phyloP scores from a whole-genome alignment of 345 rosid genomes.

The Draba incana region DNA sequence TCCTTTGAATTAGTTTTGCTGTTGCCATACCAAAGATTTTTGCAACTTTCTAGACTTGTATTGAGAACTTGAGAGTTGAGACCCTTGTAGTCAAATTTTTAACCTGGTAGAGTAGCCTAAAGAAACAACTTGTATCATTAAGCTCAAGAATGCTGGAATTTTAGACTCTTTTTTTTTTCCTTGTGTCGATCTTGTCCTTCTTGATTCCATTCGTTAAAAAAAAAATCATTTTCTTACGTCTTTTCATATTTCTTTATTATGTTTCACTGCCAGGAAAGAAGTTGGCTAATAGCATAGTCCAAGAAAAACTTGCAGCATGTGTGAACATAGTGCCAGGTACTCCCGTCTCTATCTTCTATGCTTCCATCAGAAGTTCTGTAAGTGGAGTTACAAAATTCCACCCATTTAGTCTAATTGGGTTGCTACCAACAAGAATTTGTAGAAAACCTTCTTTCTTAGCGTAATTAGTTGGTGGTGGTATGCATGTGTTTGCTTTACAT shows the following conservation, averaged over 20 bases:
- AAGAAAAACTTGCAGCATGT: conserved; percentile 91
- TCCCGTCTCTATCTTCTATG: conserved; percentile 5
- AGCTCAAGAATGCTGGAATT: neutral
- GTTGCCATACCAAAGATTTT: neutral
- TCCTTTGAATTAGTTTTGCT: neutral
- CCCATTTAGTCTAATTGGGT: neutral
- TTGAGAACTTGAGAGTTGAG: neutral
- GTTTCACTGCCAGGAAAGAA: conserved; percentile 64
- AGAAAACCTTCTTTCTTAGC: neutral
- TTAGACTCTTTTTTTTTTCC: too few relatives aligned
- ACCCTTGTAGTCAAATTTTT: conserved; percentile 2
- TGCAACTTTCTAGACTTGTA: neutral
- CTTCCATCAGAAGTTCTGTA: neutral
- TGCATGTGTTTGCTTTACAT: conserved; percentile 11
- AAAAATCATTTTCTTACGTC: neutral
- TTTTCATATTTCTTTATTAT: neutral
- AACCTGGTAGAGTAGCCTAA: neutral
- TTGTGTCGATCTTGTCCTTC: too few relatives aligned
- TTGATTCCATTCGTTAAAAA: too few relatives aligned
- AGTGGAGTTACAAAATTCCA: neutral
- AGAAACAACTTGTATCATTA: neutral
- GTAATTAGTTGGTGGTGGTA: conserved; percentile 1
- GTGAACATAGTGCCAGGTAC: conserved; percentile 86
- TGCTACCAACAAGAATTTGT: neutral
- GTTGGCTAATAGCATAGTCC: conserved; percentile 81